A percentile compares a stretch with the other conserved stretches of the same genome.
Evolutionary conservation across 2,329 filamentous ascomycete species (phyloP).

Genomic region (Botrytis deweyae): DNA sequence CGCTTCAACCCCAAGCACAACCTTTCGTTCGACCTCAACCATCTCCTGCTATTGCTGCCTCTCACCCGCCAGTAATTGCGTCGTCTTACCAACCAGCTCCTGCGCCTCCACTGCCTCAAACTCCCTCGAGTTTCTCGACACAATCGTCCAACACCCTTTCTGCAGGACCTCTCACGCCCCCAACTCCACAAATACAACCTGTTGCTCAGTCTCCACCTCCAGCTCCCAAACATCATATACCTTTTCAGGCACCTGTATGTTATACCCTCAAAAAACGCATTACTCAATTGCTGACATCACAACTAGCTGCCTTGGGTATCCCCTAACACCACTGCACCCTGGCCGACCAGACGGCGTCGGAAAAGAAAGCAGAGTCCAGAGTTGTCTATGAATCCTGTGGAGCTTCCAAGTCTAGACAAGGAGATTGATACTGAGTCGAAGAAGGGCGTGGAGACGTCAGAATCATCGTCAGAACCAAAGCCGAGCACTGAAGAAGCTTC

Average conservation of each 20-base stretch:
- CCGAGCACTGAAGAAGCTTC: background rate
- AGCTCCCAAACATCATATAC: conserved; percentile 27
- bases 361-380: conserved; percentile 45
- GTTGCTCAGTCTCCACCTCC: conserved; percentile 32
- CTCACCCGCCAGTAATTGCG: conserved; percentile 50
- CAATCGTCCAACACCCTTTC: conserved; percentile 35
- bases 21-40: conserved; percentile 51
- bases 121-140: conserved; percentile 41
- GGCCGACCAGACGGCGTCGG: conserved; percentile 47
- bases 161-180: conserved; percentile 46
- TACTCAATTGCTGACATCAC: conserved; percentile 34
- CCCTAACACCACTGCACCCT: conserved; percentile 51
- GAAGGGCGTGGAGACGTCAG: background rate
- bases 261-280: conserved; percentile 12
- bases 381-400: conserved; percentile 31
- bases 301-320: conserved; percentile 55
- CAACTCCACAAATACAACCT: conserved; percentile 43
- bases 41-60: conserved; percentile 54
- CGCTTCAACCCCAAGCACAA: conserved; percentile 30
- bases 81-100: conserved; percentile 49
- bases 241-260: conserved; percentile 54
- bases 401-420: conserved; percentile 28
- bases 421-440: background rate
- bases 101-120: conserved; percentile 44
- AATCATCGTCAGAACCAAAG: background rate